A percentile compares a stretch with the other conserved stretches of the same genome.
These are phyloP conservation scores for Bocquillonia castaneifolia DNA, from an alignment of 441 rosid genomes.

Conservation along the genomic window DNA sequence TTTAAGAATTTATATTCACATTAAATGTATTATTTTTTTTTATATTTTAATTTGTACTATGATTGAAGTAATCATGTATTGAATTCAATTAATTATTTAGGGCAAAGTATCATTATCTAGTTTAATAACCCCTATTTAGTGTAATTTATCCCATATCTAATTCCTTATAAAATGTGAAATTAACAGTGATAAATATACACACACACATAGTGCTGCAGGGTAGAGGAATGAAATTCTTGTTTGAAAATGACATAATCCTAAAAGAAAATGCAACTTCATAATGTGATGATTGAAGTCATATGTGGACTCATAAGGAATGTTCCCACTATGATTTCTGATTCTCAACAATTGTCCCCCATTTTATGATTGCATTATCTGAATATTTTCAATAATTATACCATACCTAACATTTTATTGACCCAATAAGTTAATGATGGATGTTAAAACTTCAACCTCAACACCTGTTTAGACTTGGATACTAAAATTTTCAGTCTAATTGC, in stretches of 20 bases:
- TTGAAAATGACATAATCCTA: constrained; percentile 5
- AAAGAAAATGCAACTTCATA: constrained; percentile 6
- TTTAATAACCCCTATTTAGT: too few relatives aligned
- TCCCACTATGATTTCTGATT: constrained; percentile 18
- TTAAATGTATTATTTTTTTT: too few relatives aligned
- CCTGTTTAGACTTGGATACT: too few relatives aligned
- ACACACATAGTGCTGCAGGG: background rate
- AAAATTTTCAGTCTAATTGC: background rate
- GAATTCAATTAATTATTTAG: too few relatives aligned
- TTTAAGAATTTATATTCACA: too few relatives aligned
- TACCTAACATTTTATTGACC: constrained; percentile 7
- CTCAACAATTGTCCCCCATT: constrained; percentile 8
- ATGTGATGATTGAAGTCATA: constrained; percentile 19
- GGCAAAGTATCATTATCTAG: too few relatives aligned
- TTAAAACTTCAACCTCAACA: too few relatives aligned
- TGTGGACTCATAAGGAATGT: constrained; percentile 13
- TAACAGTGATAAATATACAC: background rate
- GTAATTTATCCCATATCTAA: too few relatives aligned
- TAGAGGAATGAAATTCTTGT: background rate
- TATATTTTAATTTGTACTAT: too few relatives aligned
- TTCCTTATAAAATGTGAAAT: background rate
- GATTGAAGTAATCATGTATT: too few relatives aligned
- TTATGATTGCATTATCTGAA: constrained; percentile 25
- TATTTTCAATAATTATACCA: constrained; percentile 9
- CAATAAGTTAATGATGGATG: background rate